phyloP scores from a whole-genome alignment of 106 monocot genomes.

The Xerophyta viscosa region DNA sequence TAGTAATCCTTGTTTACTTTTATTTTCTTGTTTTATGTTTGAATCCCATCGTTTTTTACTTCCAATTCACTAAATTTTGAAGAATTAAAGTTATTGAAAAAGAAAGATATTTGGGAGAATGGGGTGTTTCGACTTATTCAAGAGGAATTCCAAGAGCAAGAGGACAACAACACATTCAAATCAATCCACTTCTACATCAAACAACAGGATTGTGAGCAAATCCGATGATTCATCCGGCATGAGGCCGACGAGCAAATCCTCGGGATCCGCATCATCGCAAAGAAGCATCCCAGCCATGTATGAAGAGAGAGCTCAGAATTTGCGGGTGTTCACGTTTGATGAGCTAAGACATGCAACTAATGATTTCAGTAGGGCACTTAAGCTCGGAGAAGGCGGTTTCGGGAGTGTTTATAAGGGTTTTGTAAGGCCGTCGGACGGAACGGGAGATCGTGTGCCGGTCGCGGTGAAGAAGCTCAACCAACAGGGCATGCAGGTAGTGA shows the following conservation, averaged over 20 bases:
- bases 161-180: constrained; percentile 3
- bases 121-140: constrained; percentile 34
- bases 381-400: constrained; percentile 60
- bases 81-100: too few species aligned
- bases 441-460: constrained; percentile 18
- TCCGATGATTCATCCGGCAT: constrained; percentile 16
- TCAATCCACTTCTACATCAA: constrained; percentile 7
- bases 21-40: too few species aligned
- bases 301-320: constrained; percentile 30
- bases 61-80: too few species aligned
- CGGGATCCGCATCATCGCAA: constrained; percentile 30
- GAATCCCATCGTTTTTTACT: too few species aligned
- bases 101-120: too few species aligned
- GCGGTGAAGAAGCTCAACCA: constrained; percentile 49
- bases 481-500: constrained; percentile 38
- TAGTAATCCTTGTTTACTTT: too few species aligned
- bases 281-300: constrained; percentile 38
- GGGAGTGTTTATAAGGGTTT: constrained; percentile 49
- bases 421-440: constrained; percentile 20
- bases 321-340: constrained; percentile 26
- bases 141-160: constrained; percentile 7
- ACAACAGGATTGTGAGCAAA: constrained; percentile 9
- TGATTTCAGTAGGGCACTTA: constrained; percentile 33
- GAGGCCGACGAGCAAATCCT: constrained; percentile 34
- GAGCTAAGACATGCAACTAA: constrained; percentile 46